Evolutionary conservation across 75 land plant species (phyloP).

Genomic region (Cryptomeria japonica): DNA sequence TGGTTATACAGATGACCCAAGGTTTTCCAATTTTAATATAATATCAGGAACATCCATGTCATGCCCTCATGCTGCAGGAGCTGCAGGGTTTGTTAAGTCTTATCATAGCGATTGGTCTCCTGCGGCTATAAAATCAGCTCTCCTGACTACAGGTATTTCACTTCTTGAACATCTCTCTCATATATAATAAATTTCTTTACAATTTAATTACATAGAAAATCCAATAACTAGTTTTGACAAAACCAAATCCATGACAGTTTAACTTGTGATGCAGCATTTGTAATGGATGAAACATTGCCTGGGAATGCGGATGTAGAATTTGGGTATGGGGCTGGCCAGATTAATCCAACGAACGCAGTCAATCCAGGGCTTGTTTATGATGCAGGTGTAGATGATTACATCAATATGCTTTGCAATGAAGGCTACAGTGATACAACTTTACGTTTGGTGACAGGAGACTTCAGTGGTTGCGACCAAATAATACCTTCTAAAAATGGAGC

Average conservation of each 20-base stretch:
- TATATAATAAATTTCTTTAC: too few relatives aligned
- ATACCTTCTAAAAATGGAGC: too few relatives aligned
- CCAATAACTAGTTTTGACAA: too few relatives aligned
- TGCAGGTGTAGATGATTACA: conserved; percentile 1
- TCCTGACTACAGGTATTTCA: conserved; percentile 44
- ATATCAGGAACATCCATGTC: conserved; percentile 72
- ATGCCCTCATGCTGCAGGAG: conserved; percentile 48
- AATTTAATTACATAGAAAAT: too few relatives aligned
- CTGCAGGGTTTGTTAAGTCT: conserved; percentile 46
- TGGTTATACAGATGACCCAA: conserved; percentile 6
- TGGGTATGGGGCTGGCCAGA: conserved; percentile 52
- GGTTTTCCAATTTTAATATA: conserved; percentile 22
- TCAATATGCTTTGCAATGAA: background rate
- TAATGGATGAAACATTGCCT: conserved; percentile 14
- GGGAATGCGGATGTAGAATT: conserved; percentile 25
- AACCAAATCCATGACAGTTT: background rate
- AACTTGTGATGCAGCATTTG: conserved; percentile 20
- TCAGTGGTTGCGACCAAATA: background rate
- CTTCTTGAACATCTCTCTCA: background rate
- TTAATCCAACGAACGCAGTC: conserved; percentile 29
- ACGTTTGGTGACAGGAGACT: background rate
- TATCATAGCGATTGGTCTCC: conserved; percentile 46
- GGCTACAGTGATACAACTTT: background rate
- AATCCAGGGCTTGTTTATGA: conserved; percentile 51
- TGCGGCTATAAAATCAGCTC: conserved; percentile 45